Base-by-base conservation (phyloP, 2,329 filamentous ascomycete genomes). In the Salinomyces thailandicus region DNA sequence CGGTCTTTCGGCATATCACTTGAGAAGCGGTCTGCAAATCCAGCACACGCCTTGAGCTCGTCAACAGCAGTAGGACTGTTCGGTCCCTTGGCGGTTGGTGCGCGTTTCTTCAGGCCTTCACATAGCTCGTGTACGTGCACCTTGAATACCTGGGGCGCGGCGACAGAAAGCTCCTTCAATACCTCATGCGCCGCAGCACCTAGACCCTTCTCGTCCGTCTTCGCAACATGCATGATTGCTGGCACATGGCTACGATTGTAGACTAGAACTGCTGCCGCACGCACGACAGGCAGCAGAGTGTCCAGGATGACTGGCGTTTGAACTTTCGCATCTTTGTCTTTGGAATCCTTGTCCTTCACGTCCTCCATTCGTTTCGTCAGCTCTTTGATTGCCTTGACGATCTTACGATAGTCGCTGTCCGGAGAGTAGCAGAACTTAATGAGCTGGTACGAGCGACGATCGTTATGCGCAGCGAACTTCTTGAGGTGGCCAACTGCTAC, bases 201-300 rank as follows among this genome's bases (percentile, higher is more conserved):
- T 33, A 95, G 68, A 0, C 79, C 80, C 33, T 82, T 77, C 52
- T 87, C 81, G 53, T 95, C 81, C 7, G 77, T 87, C 51, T 85
- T 80, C 8, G 87, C 86, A 52, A 81, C 83, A 39, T 86, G 80
- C 67, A 96, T 84, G 44, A 96, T 89, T 0, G 85, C 79, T 3
- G 87, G 78, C 13, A 98, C 78, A 56, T 98, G 87, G 56, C 89
- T 96, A 53, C 84, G 79, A 63, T 95, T 98, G 65, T 93, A 95
- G 47, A 94, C 74, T 45, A 98, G 71, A 39, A 85, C 79, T 20
- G 85, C 81, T 37, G 80, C 80, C 29, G 85, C 78, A 56, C 93
- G 94, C 4, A 96, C 66, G 12, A 98, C 68, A 4, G 86, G 82
- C 5, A 80, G 74, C 17, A 98, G 59, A 0, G 85, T 93, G 22